Base-by-base conservation (phyloP, 176 grass and related monocot genomes). In the Lolium perenne region DNA sequence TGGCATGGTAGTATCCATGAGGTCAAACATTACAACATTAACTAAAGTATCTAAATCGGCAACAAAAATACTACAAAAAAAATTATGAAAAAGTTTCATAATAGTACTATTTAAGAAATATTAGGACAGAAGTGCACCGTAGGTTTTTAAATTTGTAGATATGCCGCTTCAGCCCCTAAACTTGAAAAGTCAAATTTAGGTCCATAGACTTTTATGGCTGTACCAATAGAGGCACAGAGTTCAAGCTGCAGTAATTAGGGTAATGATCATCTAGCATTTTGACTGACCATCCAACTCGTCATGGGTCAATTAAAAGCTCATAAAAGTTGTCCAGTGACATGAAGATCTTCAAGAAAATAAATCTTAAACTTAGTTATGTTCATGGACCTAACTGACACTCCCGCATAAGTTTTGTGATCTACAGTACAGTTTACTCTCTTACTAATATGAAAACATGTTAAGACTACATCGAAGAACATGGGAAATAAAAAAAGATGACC, bases 401-500 rank as follows among this genome's bases (percentile, higher is more conserved):
- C 6, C 46, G 9, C 40, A 17, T 10, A 71, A 71, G 68, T 71
- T 43, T 71, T 71, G 40, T 71, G 18, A 46, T 45, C 45, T 16
- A 22, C 1, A 0, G 71, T 25, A 22, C n/a, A 48, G 11, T 74
- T 23, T 74, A 49, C 71, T 50, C 46, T 74, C 51, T 51, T 50
- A 66, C 23, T 1, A 66, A 0, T 62, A 53, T 6, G 8, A 72
- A 72, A 60, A 11, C 49, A 53, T 6, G 12, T 8, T 46, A 57
- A 35, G 72, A 65, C 10, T 23, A 18, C 32, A 20, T 62, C 18
- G 7, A 79, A 80, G 46, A 59, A 53, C 76, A 71, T 71, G 62
- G 2, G 76, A 55, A 12, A 43, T 53, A 74, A 12, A 64, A 64
- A 20, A 43, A 26, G 21, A 51, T 10, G 57, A 10, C 6, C 51